Evolutionary conservation across 2,329 filamentous ascomycete species (phyloP), one percentile per base, ranked within the genome.

Genomic region (Hymenoscyphus scutula): DNA sequence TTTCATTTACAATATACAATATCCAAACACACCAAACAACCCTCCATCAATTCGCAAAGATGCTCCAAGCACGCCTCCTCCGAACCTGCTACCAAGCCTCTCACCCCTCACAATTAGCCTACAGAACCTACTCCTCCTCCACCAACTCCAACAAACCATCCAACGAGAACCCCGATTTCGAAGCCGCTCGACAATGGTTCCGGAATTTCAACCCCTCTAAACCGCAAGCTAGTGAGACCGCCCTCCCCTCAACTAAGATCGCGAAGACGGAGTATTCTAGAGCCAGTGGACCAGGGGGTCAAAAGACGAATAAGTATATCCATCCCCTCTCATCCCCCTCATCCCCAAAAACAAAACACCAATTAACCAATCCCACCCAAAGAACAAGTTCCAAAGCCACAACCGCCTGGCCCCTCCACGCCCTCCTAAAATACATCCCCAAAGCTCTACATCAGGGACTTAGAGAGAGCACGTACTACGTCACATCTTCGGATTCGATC

Each of bases 281-380:
- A 7, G 68, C 73, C 7, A 67, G 64, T 53, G 74, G 74, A 6
- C 63, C 72, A 6, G 74, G 74, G 29, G 74, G 74, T 13, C 74
- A 75, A 59, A 73, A 75, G 65, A 64, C 65, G n/a, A 75, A 75
- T 59, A 75, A 74, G 73, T 74, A 67, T 23, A 62, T 61, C 27
- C 27, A 29, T 29, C 27, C 27, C 27, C 45, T 62, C 51, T 53
- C 64, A 62, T 65, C 54, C 29, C 29, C 25, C 34, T n/a, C 13
- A 54, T n/a, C n/a, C n/a, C n/a, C n/a, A n/a, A n/a, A n/a, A n/a
- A n/a, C n/a, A n/a, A n/a, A n/a, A n/a, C n/a, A n/a, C n/a, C n/a
- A n/a, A n/a, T n/a, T n/a, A n/a, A n/a, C n/a, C n/a, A n/a, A 62
- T 65, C 54, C 29, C 29, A 23, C 34, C 15, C 13, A 54, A 34